Conservation (phyloP, 768 basidiomycete species). For the Coprinopsis sp. region DNA sequence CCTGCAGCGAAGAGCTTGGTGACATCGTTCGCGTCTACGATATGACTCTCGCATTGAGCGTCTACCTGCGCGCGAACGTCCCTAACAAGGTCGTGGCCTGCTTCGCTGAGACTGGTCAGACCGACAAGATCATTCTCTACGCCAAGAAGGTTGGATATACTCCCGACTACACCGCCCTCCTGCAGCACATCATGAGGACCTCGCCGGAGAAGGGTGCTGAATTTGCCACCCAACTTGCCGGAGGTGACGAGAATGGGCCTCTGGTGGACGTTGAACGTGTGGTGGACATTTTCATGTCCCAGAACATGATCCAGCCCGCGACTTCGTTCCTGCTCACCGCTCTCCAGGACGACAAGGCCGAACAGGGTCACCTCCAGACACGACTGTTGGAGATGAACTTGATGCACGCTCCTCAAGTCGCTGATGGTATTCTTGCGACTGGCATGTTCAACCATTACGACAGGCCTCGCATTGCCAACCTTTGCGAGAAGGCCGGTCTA, state of each 20-base stretch:
- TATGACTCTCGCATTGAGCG: slow-evolving; percentile 95
- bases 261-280: slow-evolving; percentile 92
- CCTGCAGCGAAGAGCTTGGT: slow-evolving; percentile 97
- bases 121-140: slow-evolving; percentile 96
- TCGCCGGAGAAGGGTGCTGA: slow-evolving; percentile 98
- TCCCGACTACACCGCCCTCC: slow-evolving; percentile 86
- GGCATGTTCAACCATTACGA: slow-evolving; percentile 99
- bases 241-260: slow-evolving; percentile 90
- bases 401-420: slow-evolving; percentile 95
- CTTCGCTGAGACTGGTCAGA: slow-evolving; percentile 98
- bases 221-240: slow-evolving; percentile 91
- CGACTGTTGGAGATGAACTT: slow-evolving; percentile 98
- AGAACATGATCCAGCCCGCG: slow-evolving; percentile 99
- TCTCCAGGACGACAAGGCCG: slow-evolving; percentile 96
- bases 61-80: slow-evolving; percentile 95
- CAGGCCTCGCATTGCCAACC: slow-evolving; percentile 91
- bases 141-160: slow-evolving; percentile 94
- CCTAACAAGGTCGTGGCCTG: slow-evolving; percentile 99
- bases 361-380: slow-evolving; percentile 94
- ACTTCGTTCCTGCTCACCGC: slow-evolving; percentile 97
- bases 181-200: slow-evolving; percentile 94
- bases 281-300: slow-evolving; percentile 98
- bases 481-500: slow-evolving; percentile 97
- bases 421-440: slow-evolving; percentile 97
- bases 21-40: slow-evolving; percentile 94